Percentiles rank a stretch among this genome's conserved stretches.
Conservation (phyloP, 495 filamentous ascomycete genomes). For the Penicillium malachiteum region DNA sequence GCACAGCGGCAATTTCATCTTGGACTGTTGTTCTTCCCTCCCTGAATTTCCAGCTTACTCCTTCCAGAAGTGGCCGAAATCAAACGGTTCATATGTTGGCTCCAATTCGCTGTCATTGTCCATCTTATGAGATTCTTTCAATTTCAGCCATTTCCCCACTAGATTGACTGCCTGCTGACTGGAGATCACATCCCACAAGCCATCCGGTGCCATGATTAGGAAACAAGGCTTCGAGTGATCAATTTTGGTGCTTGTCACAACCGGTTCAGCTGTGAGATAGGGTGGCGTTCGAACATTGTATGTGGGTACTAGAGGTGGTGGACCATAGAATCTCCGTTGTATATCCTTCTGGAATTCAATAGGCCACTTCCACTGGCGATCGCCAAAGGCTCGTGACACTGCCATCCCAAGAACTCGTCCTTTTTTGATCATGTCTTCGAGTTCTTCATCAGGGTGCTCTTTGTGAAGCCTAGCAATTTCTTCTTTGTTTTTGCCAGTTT, state of each 20-base stretch:
- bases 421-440: conserved; percentile 42
- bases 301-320: conserved; percentile 35
- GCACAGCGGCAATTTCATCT: conserved; percentile 62
- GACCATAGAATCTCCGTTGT: conserved; percentile 48
- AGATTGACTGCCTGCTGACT: conserved; percentile 59
- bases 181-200: conserved; percentile 61
- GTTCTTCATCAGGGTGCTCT: conserved; percentile 59
- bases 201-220: conserved; percentile 63
- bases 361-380: conserved; percentile 63
- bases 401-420: conserved; percentile 57
- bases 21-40: conserved; percentile 47
- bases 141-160: conserved; percentile 52
- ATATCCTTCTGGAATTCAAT: conserved; percentile 44
- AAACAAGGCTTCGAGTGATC: conserved; percentile 49
- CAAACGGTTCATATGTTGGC: conserved; percentile 15
- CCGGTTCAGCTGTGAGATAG: conserved; percentile 65
- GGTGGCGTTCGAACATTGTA: conserved; percentile 52
- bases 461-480: conserved; percentile 49
- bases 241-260: conserved; percentile 55
- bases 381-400: conserved; percentile 63
- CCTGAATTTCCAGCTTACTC: conserved; percentile 21
- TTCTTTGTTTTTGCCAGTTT: conserved; percentile 53
- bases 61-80: conserved; percentile 27
- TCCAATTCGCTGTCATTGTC: conserved; percentile 5
- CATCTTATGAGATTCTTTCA: conserved; percentile 21